phyloP scores from a whole-genome alignment of 2,329 filamentous ascomycete genomes.

The Talaromyces marneffei region DNA sequence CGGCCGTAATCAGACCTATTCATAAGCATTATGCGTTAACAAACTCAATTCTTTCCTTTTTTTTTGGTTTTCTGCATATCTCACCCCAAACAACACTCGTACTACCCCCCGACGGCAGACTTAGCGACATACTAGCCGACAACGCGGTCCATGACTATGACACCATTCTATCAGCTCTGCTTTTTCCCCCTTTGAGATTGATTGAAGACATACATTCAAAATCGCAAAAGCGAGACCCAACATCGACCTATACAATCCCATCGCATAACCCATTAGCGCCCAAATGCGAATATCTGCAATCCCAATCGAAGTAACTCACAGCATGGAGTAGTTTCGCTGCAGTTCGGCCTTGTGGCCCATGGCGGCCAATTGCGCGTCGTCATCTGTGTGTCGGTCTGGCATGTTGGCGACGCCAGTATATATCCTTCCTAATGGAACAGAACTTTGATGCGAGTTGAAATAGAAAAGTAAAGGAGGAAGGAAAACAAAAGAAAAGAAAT shows the following conservation, averaged over 20 bases:
- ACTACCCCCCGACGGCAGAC: constrained; percentile 65
- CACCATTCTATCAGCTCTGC: neutral
- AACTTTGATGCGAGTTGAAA: neutral
- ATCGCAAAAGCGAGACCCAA: constrained; percentile 59
- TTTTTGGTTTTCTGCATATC: no score
- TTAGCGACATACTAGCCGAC: constrained; percentile 53
- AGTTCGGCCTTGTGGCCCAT: constrained; percentile 56
- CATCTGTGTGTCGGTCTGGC: constrained; percentile 26
- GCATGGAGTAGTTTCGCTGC: constrained; percentile 52
- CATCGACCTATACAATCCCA: constrained; percentile 45
- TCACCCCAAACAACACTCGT: constrained; percentile 68
- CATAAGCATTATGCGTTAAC: neutral
- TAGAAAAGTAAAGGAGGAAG: neutral
- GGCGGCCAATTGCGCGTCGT: constrained; percentile 48
- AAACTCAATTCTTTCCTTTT: no score
- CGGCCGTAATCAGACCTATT: constrained; percentile 49
- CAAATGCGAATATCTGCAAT: neutral
- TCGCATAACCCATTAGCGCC: neutral
- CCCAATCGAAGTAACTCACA: constrained; percentile 26
- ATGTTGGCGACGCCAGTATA: constrained; percentile 10
- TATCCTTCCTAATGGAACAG: neutral
- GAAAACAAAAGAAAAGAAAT: neutral
- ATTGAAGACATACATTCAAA: constrained; percentile 42
- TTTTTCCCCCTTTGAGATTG: neutral
- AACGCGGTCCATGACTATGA: constrained; percentile 54